phyloP scores from a whole-genome alignment of 495 filamentous ascomycete genomes.

The Cetradonia linearis region DNA sequence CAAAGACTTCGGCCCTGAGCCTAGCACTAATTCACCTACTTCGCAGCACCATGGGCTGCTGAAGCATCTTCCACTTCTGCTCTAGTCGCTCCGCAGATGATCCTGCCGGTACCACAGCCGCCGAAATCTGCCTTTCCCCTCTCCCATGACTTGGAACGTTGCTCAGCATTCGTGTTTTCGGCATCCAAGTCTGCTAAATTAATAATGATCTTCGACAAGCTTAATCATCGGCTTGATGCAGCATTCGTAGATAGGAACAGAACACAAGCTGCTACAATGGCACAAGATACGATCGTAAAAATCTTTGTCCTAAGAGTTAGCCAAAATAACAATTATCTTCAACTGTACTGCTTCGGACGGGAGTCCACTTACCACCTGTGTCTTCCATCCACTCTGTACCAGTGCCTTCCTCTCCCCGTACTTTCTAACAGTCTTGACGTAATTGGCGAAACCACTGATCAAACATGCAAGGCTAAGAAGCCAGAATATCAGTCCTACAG shows the following conservation, averaged over 20 bases:
- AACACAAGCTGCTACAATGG: conserved; percentile 73
- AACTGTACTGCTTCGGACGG: background rate
- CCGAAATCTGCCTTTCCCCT: background rate
- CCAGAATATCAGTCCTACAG: conserved; percentile 87
- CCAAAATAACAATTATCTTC: too few species aligned
- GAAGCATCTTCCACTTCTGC: background rate
- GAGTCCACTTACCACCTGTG: conserved; percentile 55
- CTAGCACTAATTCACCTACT: background rate
- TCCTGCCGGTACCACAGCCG: background rate
- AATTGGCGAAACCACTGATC: conserved; percentile 69
- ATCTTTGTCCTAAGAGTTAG: conserved; percentile 35
- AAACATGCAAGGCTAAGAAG: conserved; percentile 64
- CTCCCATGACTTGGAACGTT: background rate
- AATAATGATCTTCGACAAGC: background rate
- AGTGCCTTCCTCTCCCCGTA: conserved; percentile 69
- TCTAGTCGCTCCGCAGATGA: background rate
- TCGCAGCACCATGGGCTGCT: background rate
- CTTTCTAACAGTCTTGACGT: conserved; percentile 75
- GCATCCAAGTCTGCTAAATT: background rate
- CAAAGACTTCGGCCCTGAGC: background rate
- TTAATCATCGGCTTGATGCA: conserved; percentile 15
- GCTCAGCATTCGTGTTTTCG: background rate
- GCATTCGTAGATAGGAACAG: conserved; percentile 50
- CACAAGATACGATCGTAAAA: conserved; percentile 63
- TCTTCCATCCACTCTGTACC: conserved; percentile 91